Percentiles rank a stretch among this genome's conserved stretches.
Evolutionary conservation across 306 rosid genomes (phyloP).

Genomic region (Pterocarpus santalinus): DNA sequence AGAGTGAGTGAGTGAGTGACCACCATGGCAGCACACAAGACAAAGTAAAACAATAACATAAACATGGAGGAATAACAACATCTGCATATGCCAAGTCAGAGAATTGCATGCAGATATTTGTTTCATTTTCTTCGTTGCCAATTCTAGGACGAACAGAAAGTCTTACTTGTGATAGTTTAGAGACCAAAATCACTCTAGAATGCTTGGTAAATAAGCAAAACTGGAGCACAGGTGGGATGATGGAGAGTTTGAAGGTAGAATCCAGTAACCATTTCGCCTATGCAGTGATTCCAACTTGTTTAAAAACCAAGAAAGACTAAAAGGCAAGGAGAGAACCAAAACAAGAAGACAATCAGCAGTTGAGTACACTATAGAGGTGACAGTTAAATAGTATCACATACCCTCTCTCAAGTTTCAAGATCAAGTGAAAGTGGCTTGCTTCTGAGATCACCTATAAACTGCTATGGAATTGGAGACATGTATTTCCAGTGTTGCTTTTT

Average conservation of each 20-base stretch:
- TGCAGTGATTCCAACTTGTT: conserved; percentile 15
- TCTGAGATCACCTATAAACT: conserved; percentile 43
- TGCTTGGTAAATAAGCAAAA: conserved; percentile 27
- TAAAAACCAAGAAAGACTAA: conserved; percentile 24
- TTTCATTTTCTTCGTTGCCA: conserved; percentile 34
- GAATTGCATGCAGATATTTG: conserved; percentile 41
- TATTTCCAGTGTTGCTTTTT: conserved; percentile 48
- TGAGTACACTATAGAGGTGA: conserved; percentile 18
- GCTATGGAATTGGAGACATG: conserved; percentile 61
- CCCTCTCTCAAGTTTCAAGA: conserved; percentile 48
- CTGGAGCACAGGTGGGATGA: neutral
- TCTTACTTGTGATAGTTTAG: conserved; percentile 14
- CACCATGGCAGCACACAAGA: conserved; percentile 21
- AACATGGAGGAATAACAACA: neutral
- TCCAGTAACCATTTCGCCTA: conserved; percentile 25
- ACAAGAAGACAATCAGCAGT: conserved; percentile 36
- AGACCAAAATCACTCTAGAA: conserved; percentile 3
- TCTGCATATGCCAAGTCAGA: conserved; percentile 23
- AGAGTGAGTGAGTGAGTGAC: conserved; percentile 18
- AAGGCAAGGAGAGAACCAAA: conserved; percentile 36
- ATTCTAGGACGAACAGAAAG: conserved; percentile 13
- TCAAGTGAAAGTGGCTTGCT: conserved; percentile 45
- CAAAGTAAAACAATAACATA: conserved; percentile 13
- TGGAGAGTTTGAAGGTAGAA: conserved; percentile 4
- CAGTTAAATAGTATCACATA: conserved; percentile 36